These are phyloP conservation scores for Quambalaria eucalypti DNA, from an alignment of 1,284 basidiomycete species.

Conservation along the genomic window DNA sequence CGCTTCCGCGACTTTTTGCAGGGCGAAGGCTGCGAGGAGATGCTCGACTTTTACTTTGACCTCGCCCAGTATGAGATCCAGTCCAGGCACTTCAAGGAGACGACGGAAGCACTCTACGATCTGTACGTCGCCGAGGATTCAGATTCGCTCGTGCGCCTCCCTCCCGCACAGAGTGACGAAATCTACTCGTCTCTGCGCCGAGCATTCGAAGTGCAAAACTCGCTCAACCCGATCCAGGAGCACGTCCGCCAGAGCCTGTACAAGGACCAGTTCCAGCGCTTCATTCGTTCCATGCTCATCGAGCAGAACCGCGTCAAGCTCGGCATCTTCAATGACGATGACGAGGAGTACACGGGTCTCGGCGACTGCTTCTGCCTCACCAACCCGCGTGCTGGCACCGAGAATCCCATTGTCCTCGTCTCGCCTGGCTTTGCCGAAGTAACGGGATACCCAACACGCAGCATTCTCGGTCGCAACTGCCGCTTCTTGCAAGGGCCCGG, in stretches of 20 bases:
- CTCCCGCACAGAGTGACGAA: neutral
- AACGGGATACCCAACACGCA: conserved; percentile 24
- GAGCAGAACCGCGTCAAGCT: conserved; percentile 19
- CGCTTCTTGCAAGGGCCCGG: conserved; percentile 32
- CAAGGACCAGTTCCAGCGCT: conserved; percentile 19
- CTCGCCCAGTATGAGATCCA: conserved; percentile 3
- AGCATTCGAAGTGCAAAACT: conserved; percentile 3
- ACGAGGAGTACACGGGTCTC: conserved; percentile 6
- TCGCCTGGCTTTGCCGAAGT: conserved; percentile 23
- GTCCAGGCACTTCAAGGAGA: neutral
- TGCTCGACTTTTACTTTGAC: conserved; percentile 12
- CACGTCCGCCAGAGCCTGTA: conserved; percentile 20
- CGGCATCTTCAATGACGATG: conserved; percentile 14
- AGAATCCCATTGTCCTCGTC: conserved; percentile 38
- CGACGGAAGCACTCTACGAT: conserved; percentile 9
- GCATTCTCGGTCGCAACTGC: conserved; percentile 36
- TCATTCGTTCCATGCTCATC: conserved; percentile 18
- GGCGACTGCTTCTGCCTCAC: conserved; percentile 21
- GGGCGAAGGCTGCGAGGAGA: neutral
- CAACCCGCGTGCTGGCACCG: conserved; percentile 12
- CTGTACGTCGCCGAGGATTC: conserved; percentile 11
- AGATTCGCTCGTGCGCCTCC: conserved; percentile 2
- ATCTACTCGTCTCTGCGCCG: conserved; percentile 4
- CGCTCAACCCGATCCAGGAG: conserved; percentile 8
- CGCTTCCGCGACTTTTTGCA: conserved; percentile 17